Conservation (phyloP, 306 rosid species). For the Abrus precatorius region DNA sequence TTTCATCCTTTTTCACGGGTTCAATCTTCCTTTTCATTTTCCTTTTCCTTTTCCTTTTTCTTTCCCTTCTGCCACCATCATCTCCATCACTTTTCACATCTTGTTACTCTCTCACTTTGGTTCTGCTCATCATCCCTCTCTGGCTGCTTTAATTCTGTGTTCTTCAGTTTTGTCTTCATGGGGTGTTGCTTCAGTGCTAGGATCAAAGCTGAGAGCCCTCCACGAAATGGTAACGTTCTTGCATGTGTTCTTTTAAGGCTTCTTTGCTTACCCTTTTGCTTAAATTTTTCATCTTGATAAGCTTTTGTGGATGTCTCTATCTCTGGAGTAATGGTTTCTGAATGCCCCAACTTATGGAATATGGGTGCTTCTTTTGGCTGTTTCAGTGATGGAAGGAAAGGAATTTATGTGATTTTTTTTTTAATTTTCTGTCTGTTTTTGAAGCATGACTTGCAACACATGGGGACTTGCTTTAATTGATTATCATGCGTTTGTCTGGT, state of each 20-base stretch:
- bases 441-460: slow-evolving; percentile 14
- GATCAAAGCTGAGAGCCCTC: slow-evolving; percentile 95
- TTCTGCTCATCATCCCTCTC: neutral
- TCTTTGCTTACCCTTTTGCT: slow-evolving; percentile 24
- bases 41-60: neutral
- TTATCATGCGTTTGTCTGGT: neutral
- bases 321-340: slow-evolving; percentile 8
- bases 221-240: slow-evolving; percentile 68
- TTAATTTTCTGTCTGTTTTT: slow-evolving; percentile 26
- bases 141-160: slow-evolving; percentile 18
- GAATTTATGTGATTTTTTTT: neutral
- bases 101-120: slow-evolving; percentile 8
- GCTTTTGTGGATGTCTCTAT: slow-evolving; percentile 8
- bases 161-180: slow-evolving; percentile 55
- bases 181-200: slow-evolving; percentile 88
- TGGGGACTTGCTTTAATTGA: slow-evolving; percentile 39
- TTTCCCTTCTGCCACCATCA: neutral
- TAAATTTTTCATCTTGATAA: slow-evolving; percentile 10
- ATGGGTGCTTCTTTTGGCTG: slow-evolving; percentile 16
- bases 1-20: slow-evolving; percentile 22
- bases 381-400: neutral
- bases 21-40: neutral
- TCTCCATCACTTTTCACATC: slow-evolving; percentile 37
- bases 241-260: neutral
- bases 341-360: neutral